Conservation (phyloP, 2,329 filamentous ascomycete genomes). For the Escovopsis weberi region DNA sequence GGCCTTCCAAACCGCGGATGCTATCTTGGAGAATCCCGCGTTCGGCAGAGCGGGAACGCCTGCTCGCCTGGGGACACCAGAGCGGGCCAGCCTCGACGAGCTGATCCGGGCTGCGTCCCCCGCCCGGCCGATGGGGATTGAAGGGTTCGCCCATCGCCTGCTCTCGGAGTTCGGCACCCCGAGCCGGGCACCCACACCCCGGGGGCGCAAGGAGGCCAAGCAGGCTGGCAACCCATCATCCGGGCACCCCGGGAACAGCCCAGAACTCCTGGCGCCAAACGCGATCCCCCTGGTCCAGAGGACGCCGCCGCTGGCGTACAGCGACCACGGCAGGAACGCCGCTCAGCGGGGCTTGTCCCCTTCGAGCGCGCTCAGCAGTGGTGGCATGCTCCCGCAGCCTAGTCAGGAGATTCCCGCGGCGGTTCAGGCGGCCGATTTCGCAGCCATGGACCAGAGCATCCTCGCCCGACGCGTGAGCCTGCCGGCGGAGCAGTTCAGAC, state of each 20-base stretch:
- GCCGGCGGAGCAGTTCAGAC: constrained; percentile 24
- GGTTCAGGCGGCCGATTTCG: constrained; percentile 44
- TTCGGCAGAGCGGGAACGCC: constrained; percentile 16
- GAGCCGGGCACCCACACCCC: constrained; percentile 33
- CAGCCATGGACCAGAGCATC: constrained; percentile 49
- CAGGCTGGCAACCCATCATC: constrained; percentile 20
- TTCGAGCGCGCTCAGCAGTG: constrained; percentile 15
- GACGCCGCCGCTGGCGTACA: constrained; percentile 26
- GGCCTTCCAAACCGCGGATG: constrained; percentile 46
- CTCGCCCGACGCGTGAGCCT: constrained; percentile 39
- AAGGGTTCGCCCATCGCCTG: constrained; percentile 48
- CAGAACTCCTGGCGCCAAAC: constrained; percentile 14
- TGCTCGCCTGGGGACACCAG: constrained; percentile 20
- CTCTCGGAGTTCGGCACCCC: constrained; percentile 44
- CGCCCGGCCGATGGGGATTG: constrained; percentile 37
- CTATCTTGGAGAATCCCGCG: constrained; percentile 24
- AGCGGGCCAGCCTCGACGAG: constrained; percentile 30
- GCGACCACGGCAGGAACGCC: constrained; percentile 17
- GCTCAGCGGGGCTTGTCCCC: constrained; percentile 29
- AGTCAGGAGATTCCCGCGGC: constrained; percentile 21
- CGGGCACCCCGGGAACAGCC: constrained; percentile 4
- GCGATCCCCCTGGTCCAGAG: constrained; percentile 25
- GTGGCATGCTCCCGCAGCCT: constrained; percentile 13
- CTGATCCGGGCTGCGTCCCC: constrained; percentile 34
- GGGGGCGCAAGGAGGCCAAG: constrained; percentile 32